These are phyloP conservation scores for Diaporthe australafricana DNA, from an alignment of 2,329 filamentous ascomycete genomes.

Conservation along the genomic window DNA sequence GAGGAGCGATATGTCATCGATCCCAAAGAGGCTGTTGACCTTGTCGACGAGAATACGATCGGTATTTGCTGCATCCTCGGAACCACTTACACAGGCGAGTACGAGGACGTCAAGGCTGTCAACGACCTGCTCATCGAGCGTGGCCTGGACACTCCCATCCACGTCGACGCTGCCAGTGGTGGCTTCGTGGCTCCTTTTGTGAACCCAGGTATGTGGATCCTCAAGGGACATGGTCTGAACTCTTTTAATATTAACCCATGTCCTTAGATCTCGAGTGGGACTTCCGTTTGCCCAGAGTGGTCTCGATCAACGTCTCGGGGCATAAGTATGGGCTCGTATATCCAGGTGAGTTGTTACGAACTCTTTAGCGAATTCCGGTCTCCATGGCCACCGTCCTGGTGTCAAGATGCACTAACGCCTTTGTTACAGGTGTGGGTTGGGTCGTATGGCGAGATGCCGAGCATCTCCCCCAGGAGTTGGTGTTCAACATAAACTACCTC, in stretches of 20 bases:
- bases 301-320: slow-evolving; percentile 93
- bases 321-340: slow-evolving; percentile 81
- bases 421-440: slow-evolving; percentile 79
- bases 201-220: slow-evolving; percentile 48
- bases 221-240: background rate
- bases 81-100: slow-evolving; percentile 96
- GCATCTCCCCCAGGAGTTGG: slow-evolving; percentile 87
- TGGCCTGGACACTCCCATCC: slow-evolving; percentile 81
- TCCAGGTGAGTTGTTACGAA: too few relatives aligned
- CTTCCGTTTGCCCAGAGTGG: slow-evolving; percentile 88
- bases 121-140: slow-evolving; percentile 86
- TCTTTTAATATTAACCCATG: too few relatives aligned
- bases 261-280: slow-evolving; percentile 89
- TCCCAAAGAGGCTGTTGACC: slow-evolving; percentile 68
- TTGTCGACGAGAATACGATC: slow-evolving; percentile 80
- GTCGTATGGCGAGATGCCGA: slow-evolving; percentile 87
- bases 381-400: too few relatives aligned
- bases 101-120: slow-evolving; percentile 92
- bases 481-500: slow-evolving; percentile 99
- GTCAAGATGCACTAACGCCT: background rate
- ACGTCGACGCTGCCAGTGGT: slow-evolving; percentile 36
- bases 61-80: slow-evolving; percentile 91
- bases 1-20: slow-evolving; percentile 73
- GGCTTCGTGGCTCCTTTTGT: slow-evolving; percentile 81
- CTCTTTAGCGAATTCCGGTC: too few relatives aligned